Evolutionary conservation across 2,329 filamentous ascomycete species (phyloP).

Genomic region (Magnaporthiopsis incrustans): DNA sequence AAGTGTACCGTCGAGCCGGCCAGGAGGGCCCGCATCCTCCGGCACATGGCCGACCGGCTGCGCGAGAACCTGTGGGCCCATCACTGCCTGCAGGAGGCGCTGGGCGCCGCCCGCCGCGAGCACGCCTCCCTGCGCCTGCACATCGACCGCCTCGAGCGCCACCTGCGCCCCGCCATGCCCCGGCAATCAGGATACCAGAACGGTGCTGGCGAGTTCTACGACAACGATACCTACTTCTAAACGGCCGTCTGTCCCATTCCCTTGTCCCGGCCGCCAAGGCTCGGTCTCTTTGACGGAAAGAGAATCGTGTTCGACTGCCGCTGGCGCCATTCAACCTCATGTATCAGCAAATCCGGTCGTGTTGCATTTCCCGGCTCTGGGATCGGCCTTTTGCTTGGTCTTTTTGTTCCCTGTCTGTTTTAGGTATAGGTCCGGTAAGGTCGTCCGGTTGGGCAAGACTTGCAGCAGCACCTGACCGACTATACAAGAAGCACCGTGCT

Average conservation of each 20-base stretch:
- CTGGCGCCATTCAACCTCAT: background rate
- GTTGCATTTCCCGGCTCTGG: background rate
- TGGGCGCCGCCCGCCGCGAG: slow-evolving; percentile 1
- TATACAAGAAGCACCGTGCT: too few relatives aligned
- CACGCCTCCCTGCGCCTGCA: background rate
- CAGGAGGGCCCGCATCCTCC: slow-evolving; percentile 16
- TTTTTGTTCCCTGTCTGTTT: too few relatives aligned
- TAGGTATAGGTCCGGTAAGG: too few relatives aligned
- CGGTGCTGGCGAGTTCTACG: too few relatives aligned
- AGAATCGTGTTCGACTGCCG: background rate
- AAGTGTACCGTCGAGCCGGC: slow-evolving; percentile 9
- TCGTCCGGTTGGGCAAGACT: too few relatives aligned
- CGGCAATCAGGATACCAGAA: background rate
- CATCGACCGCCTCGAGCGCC: slow-evolving; percentile 7
- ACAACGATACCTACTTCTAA: background rate
- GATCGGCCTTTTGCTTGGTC: too few relatives aligned
- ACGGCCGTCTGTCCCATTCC: background rate
- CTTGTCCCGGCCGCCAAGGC: background rate
- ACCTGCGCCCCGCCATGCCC: slow-evolving; percentile 8
- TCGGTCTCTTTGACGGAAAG: background rate
- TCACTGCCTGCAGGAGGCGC: slow-evolving; percentile 2
- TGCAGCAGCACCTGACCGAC: too few relatives aligned
- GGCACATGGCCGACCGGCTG: slow-evolving; percentile 11
- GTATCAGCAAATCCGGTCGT: background rate
- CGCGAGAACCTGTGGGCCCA: slow-evolving; percentile 13